Evolutionary conservation across 352 stramenopile genomes (phyloP).

Genomic region (Globisporangium carolinianum): DNA sequence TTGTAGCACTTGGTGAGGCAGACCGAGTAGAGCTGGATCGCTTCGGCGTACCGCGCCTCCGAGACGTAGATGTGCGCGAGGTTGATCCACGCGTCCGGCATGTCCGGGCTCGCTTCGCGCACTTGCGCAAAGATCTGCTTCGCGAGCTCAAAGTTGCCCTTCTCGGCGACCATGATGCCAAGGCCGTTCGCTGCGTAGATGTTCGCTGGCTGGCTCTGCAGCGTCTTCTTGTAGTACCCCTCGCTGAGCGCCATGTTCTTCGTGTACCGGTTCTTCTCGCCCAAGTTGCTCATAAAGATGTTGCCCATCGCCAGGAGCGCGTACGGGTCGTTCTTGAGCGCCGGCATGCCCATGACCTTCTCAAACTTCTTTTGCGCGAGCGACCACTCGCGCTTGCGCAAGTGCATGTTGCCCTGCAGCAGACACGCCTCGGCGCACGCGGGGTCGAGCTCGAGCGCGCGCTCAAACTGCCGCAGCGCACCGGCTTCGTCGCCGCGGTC

Average conservation of each 20-base stretch:
- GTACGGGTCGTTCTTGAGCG: conserved; percentile 94
- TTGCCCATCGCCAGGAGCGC: conserved; percentile 96
- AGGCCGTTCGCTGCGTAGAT: conserved; percentile 97
- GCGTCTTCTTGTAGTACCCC: conserved; percentile 95
- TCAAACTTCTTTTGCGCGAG: conserved; percentile 93
- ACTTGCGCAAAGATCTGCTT: conserved; percentile 97
- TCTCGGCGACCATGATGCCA: conserved; percentile 96
- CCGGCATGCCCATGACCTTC: conserved; percentile 92
- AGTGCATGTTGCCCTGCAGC: conserved; percentile 94
- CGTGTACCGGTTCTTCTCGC: conserved; percentile 92
- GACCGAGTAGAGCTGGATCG: conserved; percentile 94
- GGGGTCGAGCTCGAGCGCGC: conserved; percentile 87
- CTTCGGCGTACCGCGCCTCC: conserved; percentile 94
- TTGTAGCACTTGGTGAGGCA: conserved; percentile 88
- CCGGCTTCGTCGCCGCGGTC: conserved; percentile 91
- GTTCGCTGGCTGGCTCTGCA: conserved; percentile 90
- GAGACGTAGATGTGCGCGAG: conserved; percentile 96
- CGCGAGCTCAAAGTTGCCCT: conserved; percentile 93
- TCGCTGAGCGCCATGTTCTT: conserved; percentile 94
- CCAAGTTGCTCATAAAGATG: conserved; percentile 98
- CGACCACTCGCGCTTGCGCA: conserved; percentile 93
- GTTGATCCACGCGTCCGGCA: conserved; percentile 95
- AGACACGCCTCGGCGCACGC: conserved; percentile 90
- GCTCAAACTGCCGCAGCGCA: conserved; percentile 89
- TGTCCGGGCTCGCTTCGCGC: conserved; percentile 92